Conservation (phyloP, 228 moss, liverwort and hornwort species). For the Sphagnum fallax region DNA sequence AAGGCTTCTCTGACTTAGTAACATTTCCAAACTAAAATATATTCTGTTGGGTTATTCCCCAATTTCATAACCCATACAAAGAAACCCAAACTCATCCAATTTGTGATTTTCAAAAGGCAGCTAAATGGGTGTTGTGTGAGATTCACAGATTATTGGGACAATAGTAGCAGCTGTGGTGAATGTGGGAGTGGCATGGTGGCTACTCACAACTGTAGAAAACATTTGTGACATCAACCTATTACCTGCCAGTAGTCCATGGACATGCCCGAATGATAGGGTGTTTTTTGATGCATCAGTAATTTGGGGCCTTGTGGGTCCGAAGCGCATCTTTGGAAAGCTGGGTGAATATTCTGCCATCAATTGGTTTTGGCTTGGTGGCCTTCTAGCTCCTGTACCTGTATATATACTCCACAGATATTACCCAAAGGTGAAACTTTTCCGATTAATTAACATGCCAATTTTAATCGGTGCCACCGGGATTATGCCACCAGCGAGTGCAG, state of each 20-base stretch:
- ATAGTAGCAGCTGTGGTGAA: conserved; percentile 13
- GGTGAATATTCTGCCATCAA: conserved; percentile 17
- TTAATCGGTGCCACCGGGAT: conserved; percentile 12
- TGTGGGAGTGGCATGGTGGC: conserved; percentile 20
- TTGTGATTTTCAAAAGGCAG: neutral
- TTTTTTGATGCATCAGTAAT: conserved; percentile 21
- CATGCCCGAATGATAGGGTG: conserved; percentile 23
- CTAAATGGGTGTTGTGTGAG: neutral
- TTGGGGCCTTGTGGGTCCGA: conserved; percentile 16
- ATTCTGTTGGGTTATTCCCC: neutral
- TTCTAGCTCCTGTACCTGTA: conserved; percentile 6
- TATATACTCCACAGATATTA: conserved; percentile 5
- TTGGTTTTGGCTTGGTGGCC: conserved; percentile 19
- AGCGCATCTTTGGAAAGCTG: conserved; percentile 7
- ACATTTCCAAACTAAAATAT: neutral
- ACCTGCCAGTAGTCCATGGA: conserved; percentile 21
- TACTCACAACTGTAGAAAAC: conserved; percentile 10
- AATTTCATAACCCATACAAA: neutral
- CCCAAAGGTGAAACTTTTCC: conserved; percentile 4
- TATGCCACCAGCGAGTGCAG: conserved; percentile 24
- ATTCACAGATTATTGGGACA: conserved; percentile 15
- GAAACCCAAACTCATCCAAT: neutral
- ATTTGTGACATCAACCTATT: conserved; percentile 23
- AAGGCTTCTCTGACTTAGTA: neutral
- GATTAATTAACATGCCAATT: conserved; percentile 16